A percentile compares a stretch with the other conserved stretches of the same genome.
These are phyloP conservation scores for Ophiostoma sp. DNA, from an alignment of 2,329 filamentous ascomycete species.

Conservation along the genomic window DNA sequence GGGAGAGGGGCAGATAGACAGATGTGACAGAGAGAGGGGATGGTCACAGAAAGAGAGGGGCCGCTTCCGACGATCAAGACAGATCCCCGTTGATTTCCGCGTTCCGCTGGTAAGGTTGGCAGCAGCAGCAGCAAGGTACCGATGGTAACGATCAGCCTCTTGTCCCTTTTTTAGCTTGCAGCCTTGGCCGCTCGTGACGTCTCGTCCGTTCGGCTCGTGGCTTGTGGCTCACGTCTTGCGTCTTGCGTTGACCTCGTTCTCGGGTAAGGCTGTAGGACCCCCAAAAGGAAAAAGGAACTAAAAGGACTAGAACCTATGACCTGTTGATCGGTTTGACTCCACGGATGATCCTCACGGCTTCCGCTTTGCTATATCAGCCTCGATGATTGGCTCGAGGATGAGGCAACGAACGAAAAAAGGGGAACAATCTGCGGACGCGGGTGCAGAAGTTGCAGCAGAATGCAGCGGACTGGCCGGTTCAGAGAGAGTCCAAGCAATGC, in stretches of 20 bases:
- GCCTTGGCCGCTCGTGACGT: neutral
- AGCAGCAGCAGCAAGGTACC: slow-evolving; percentile 4
- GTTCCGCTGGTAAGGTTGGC: neutral
- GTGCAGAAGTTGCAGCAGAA: neutral
- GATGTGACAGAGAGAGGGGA: neutral
- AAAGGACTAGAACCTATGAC: neutral
- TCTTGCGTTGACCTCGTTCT: neutral
- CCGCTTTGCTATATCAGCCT: neutral
- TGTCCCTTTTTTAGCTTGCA: neutral
- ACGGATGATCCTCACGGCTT: neutral
- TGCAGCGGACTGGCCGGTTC: neutral
- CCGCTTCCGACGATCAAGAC: slow-evolving; percentile 12
- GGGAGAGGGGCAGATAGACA: neutral
- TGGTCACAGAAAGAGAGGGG: neutral
- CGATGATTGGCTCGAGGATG: neutral
- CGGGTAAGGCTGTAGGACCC: slow-evolving; percentile 11
- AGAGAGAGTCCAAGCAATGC: neutral
- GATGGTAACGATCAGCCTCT: neutral
- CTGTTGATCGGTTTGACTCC: neutral
- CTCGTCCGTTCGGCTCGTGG: neutral
- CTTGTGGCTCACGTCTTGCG: neutral
- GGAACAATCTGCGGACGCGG: neutral
- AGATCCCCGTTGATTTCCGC: neutral
- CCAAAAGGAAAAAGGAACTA: neutral
- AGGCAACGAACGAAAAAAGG: neutral